Evolutionary conservation across 257 asterid genomes (phyloP).

Genomic region (Gardenia jasminoides): DNA sequence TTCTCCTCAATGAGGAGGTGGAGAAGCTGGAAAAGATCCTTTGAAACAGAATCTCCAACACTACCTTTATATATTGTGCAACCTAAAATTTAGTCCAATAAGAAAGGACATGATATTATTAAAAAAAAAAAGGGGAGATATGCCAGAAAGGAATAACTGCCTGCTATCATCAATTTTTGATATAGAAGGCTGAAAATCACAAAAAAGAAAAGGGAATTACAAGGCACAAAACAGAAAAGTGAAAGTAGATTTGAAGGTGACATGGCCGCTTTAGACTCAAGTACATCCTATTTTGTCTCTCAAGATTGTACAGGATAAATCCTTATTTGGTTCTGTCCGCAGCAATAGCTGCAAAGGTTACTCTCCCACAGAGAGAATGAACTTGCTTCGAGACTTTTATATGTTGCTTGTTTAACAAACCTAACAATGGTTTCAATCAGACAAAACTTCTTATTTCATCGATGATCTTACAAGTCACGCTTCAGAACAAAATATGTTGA

Average conservation of each 20-base stretch:
- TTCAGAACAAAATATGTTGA: no score
- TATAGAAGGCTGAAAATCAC: background rate
- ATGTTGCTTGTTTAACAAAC: background rate
- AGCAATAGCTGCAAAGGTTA: conserved; percentile 3
- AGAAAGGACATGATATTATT: background rate
- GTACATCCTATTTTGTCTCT: background rate
- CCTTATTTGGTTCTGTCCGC: background rate
- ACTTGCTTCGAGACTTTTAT: no score
- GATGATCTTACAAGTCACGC: background rate
- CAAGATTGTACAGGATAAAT: background rate
- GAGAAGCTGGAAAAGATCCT: no score
- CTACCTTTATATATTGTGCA: background rate
- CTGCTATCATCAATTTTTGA: background rate
- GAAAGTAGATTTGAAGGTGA: background rate
- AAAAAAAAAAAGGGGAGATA: background rate
- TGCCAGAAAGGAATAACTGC: background rate
- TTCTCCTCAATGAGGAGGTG: no score
- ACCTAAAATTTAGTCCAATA: background rate
- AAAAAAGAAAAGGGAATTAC: background rate
- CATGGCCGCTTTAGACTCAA: background rate
- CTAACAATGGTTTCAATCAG: background rate
- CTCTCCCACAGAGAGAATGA: background rate
- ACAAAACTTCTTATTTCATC: background rate
- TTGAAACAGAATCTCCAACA: background rate
- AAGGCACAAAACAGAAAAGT: no score